These are phyloP conservation scores for Malania oleifera DNA, from an alignment of 164 flowering plant genomes.

Conservation along the genomic window DNA sequence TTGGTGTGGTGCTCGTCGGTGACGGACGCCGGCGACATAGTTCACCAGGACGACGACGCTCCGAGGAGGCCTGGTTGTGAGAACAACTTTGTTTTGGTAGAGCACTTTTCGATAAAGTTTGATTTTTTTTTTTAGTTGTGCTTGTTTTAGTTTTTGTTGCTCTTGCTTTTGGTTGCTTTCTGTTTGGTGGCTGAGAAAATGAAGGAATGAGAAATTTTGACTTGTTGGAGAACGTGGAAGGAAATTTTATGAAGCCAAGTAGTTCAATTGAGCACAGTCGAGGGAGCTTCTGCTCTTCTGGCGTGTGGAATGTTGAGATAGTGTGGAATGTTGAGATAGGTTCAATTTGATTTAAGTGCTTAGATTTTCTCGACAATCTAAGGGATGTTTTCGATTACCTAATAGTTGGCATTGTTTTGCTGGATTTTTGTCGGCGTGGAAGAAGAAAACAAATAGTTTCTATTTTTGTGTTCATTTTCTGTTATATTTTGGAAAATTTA, in stretches of 20 bases:
- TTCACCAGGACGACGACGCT: conserved; percentile 34
- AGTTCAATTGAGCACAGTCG: neutral
- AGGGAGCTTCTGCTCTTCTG: neutral
- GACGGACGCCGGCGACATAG: conserved; percentile 37
- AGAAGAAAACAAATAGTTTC: no score
- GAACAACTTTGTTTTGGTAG: conserved; percentile 42
- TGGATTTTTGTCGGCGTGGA: no score
- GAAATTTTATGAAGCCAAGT: neutral
- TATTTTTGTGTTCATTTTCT: neutral
- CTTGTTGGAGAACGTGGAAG: neutral
- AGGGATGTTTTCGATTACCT: no score
- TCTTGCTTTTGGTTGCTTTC: neutral
- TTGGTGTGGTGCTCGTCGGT: conserved; percentile 10
- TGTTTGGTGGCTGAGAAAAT: conserved; percentile 14
- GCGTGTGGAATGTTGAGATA: no score
- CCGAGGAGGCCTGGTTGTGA: conserved; percentile 40
- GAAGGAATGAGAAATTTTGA: neutral
- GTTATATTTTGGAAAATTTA: no score
- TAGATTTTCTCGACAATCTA: no score
- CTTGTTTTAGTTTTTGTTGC: neutral
- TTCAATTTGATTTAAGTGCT: no score
- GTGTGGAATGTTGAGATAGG: no score
- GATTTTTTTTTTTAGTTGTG: neutral
- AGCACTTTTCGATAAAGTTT: neutral
- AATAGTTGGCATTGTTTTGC: no score